phyloP scores from a whole-genome alignment of 2,329 filamentous ascomycete species.

The Aspergillus spinulosporus region DNA sequence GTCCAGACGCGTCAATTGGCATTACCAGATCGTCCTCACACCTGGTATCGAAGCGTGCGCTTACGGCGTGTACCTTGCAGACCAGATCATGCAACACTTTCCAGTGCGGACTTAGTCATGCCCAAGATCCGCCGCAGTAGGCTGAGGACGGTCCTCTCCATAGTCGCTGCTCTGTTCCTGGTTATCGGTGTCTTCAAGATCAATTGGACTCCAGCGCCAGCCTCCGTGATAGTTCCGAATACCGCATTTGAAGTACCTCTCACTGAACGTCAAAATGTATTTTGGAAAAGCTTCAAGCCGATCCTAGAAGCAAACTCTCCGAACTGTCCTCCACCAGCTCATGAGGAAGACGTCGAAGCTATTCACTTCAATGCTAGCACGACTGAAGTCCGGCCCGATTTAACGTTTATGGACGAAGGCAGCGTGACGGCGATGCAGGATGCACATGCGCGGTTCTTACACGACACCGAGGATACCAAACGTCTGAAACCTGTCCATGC shows the following conservation, averaged over 20 bases:
- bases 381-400: slow-evolving; percentile 35
- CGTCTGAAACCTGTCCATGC: slow-evolving; percentile 37
- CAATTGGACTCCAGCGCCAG: slow-evolving; percentile 38
- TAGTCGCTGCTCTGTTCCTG: slow-evolving; percentile 31
- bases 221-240: slow-evolving; percentile 32
- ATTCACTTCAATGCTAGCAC: slow-evolving; percentile 34
- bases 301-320: slow-evolving; percentile 36
- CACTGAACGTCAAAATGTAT: slow-evolving; percentile 37
- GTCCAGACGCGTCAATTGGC: not conserved
- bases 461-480: slow-evolving; percentile 32
- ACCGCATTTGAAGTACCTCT: slow-evolving; percentile 38
- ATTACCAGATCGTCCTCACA: not conserved
- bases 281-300: slow-evolving; percentile 39
- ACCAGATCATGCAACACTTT: not conserved
- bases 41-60: not conserved
- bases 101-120: slow-evolving; percentile 22
- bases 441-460: slow-evolving; percentile 45
- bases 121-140: slow-evolving; percentile 30
- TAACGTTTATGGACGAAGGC: slow-evolving; percentile 37
- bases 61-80: not conserved
- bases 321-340: slow-evolving; percentile 32
- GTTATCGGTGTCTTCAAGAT: slow-evolving; percentile 37
- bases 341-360: slow-evolving; percentile 25
- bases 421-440: slow-evolving; percentile 38
- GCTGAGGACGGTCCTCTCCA: slow-evolving; percentile 32